Evolutionary conservation across 1,284 basidiomycete genomes (phyloP).

Genomic region (Apiotrichum porosum): DNA sequence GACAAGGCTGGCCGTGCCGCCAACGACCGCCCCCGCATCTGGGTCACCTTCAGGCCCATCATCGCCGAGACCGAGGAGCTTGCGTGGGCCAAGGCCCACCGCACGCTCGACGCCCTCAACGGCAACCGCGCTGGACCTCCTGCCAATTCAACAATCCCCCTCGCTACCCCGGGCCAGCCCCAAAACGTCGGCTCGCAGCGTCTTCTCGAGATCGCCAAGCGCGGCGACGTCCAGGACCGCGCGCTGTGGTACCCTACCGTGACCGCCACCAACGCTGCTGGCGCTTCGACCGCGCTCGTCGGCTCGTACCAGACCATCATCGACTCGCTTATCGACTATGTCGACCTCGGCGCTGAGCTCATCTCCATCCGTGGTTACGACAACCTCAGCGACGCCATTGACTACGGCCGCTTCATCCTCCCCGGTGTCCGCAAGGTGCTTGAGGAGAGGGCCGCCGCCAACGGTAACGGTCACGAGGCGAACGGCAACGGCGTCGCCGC

Average conservation of each 20-base stretch:
- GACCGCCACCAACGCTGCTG: constrained; percentile 28
- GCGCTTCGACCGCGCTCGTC: constrained; percentile 35
- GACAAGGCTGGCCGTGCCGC: constrained; percentile 26
- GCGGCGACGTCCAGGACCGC: constrained; percentile 33
- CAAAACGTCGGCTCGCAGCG: constrained; percentile 33
- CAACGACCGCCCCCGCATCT: constrained; percentile 28
- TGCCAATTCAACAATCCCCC: too few species aligned
- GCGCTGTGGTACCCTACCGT: constrained; percentile 36
- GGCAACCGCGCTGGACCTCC: neutral
- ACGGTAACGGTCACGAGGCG: too few species aligned
- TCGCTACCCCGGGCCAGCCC: neutral
- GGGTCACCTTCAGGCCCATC: constrained; percentile 37
- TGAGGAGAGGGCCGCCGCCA: neutral
- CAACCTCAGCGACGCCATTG: constrained; percentile 31
- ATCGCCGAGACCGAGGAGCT: constrained; percentile 34
- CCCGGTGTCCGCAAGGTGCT: constrained; percentile 19
- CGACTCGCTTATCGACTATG: constrained; percentile 34
- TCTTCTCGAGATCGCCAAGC: constrained; percentile 30
- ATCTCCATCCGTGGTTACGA: constrained; percentile 35
- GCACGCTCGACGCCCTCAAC: constrained; percentile 23
- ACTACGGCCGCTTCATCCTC: constrained; percentile 33
- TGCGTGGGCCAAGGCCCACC: constrained; percentile 32
- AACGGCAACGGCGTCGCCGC: too few species aligned
- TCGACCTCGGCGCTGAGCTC: constrained; percentile 27
- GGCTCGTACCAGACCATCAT: constrained; percentile 31